Evolutionary conservation across 768 basidiomycete species (phyloP).

Genomic region (Suillus clintonianus): DNA sequence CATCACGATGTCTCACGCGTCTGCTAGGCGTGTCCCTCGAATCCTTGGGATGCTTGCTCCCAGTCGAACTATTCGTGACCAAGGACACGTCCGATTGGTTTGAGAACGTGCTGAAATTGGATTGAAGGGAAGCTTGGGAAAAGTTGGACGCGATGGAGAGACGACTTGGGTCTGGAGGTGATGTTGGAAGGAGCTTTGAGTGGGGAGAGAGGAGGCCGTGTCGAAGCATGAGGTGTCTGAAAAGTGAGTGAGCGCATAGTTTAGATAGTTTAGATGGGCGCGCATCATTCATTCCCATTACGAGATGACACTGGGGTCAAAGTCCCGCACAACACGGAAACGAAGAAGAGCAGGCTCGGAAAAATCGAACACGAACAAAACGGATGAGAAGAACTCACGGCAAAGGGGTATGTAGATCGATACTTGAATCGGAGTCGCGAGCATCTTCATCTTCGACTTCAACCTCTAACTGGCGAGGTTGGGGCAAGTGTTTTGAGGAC

Average conservation of each 20-base stretch:
- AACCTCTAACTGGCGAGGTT: not conserved
- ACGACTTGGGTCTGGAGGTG: conserved; percentile 16
- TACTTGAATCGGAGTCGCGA: conserved; percentile 60
- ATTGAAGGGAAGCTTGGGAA: conserved; percentile 27
- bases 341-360: not conserved
- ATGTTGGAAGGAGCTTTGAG: conserved; percentile 57
- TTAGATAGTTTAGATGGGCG: too few relatives aligned
- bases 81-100: conserved; percentile 11
- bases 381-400: conserved; percentile 47
- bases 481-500: not conserved
- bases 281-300: not conserved
- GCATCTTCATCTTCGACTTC: conserved; percentile 31
- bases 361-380: not conserved
- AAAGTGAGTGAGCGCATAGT: not conserved
- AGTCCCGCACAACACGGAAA: not conserved
- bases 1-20: conserved; percentile 63
- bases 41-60: conserved; percentile 45
- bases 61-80: conserved; percentile 20
- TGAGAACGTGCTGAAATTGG: conserved; percentile 25
- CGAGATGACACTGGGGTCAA: not conserved
- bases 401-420: conserved; percentile 68
- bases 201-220: conserved; percentile 67
- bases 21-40: conserved; percentile 57
- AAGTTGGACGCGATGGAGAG: conserved; percentile 27
- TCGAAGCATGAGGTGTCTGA: conserved; percentile 64